Base-by-base conservation (phyloP, 805 yeast species). In the Candida multigemmis region DNA sequence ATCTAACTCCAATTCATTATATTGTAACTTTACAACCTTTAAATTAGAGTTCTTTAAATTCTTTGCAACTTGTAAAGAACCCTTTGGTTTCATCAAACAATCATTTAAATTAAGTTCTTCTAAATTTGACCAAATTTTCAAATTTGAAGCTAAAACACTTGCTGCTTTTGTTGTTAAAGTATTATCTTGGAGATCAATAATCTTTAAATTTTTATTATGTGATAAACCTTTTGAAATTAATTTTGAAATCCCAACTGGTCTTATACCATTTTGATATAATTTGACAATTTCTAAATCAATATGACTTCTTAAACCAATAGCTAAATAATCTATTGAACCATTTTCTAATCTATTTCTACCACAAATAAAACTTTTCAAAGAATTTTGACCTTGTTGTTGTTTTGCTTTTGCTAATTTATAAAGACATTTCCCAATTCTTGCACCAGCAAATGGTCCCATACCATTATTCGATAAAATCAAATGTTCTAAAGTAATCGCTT, bases 371-470 rank as follows among this genome's bases (percentile, higher is more conserved):
- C 96, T 84, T 44, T 79, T 77, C 47, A 86, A 68, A 10, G 71
- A 54, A 17, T 63, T 56, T 28, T 71, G 57, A 13, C 68, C 61
- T 22, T 58, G 56, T 16, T 48, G 42, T 37, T 61, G 51, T 56
- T 86, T 86, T 31, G 76, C 77, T 27, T 51, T 53, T 12, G 91
- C 74, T 37, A 89, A 68, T 40, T 70, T 67, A 57, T 65, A 83
- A 24, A 91, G 69, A 4, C 95, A 83, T 42, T 75, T 74, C 34
- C 96, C 99, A 35, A 91, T 82, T 50, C 94, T 73, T 31, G 89
- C 79, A 43, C 99, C 98, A 1, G 97, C 94, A 50, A 81, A 81
- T 14, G 99, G 99, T 19, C 99, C 99, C 75, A 91, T 79, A 30
- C 99, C 99, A 53, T 91, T 91, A 58, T 91, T 91, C 24, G 96